A percentile compares a stretch with the other conserved stretches of the same genome.
These are phyloP conservation scores for Rhizopogon vinicolor DNA, from an alignment of 768 basidiomycete species.

Conservation along the genomic window DNA sequence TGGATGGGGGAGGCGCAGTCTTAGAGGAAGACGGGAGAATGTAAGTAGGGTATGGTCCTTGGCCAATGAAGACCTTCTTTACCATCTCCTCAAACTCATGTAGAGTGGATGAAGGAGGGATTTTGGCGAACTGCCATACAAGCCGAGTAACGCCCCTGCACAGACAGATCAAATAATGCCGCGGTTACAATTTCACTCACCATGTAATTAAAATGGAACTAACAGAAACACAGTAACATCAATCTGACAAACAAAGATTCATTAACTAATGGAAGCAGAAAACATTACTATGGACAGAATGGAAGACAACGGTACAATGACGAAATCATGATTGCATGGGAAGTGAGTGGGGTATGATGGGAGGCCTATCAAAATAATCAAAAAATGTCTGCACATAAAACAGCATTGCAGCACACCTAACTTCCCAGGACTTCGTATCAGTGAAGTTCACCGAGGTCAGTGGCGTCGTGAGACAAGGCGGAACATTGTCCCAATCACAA, in stretches of 20 bases:
- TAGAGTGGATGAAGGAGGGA: too few relatives aligned
- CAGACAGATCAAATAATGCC: too few relatives aligned
- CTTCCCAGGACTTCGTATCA: neutral
- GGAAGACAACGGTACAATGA: too few relatives aligned
- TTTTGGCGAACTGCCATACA: too few relatives aligned
- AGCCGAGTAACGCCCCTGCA: neutral
- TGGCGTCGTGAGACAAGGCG: neutral
- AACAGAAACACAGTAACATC: neutral
- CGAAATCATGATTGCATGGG: too few relatives aligned
- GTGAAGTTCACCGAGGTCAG: neutral
- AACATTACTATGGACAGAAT: too few relatives aligned
- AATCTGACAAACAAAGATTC: neutral
- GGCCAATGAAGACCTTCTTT: too few relatives aligned
- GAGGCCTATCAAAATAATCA: neutral
- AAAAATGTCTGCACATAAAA: constrained; percentile 6
- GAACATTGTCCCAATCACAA: neutral
- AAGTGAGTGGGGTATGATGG: too few relatives aligned
- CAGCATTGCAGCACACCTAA: neutral
- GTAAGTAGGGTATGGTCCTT: constrained; percentile 31
- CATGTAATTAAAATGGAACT: neutral
- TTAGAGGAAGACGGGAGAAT: constrained; percentile 58
- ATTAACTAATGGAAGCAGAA: too few relatives aligned
- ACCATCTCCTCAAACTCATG: too few relatives aligned
- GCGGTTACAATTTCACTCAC: too few relatives aligned
- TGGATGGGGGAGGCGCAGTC: constrained; percentile 36